Base-by-base conservation (phyloP, 306 rosid genomes). In the Potentilla sterilis region DNA sequence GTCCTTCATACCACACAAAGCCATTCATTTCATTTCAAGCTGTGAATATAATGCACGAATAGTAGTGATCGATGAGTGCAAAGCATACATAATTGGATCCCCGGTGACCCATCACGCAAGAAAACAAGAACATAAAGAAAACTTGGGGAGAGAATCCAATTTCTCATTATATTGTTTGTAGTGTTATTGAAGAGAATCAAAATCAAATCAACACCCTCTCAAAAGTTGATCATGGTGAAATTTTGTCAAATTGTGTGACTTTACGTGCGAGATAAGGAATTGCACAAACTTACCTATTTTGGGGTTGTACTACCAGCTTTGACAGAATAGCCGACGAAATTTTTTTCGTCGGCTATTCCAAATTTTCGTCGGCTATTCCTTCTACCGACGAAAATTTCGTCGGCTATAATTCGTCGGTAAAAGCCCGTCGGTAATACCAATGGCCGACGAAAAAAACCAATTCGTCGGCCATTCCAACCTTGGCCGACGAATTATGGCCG, bases 91-190 rank as follows among this genome's bases (percentile, higher is more conserved):
- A 61, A 48, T 76, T 78, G 82, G 86, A 81, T 67, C 89, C 89
- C 85, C 85, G 76, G 80, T 81, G 48, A 77, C 79, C 86, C 85
- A 83, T 82, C 86, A 69, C 75, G 67, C 57, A 48, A 72, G 67
- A 7, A 64, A 63, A 48, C 66, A 73, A 73, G 32, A 73, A 73
- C 63, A 15, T 16, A 59, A 73, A 73, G 48, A 6, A 15, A 62
- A 62, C 12, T 6, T 14, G 42, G 67, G 67, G 67, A 62, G 67
- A 6, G 15, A 28, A 9, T 12, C 38, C 16, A 1, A 58, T 58
- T 55, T 7, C 62, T n/a, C 62, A 0, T 8, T n/a, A 2, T 21
- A 9, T 9, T 21, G 37, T 19, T 49, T n/a, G 7, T 6, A 9
- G 10, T 10, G 4, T 5, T 22, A 10, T 5, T 1, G 38, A 59